phyloP scores from a whole-genome alignment of 176 grass and related monocot species.

The Lolium perenne region DNA sequence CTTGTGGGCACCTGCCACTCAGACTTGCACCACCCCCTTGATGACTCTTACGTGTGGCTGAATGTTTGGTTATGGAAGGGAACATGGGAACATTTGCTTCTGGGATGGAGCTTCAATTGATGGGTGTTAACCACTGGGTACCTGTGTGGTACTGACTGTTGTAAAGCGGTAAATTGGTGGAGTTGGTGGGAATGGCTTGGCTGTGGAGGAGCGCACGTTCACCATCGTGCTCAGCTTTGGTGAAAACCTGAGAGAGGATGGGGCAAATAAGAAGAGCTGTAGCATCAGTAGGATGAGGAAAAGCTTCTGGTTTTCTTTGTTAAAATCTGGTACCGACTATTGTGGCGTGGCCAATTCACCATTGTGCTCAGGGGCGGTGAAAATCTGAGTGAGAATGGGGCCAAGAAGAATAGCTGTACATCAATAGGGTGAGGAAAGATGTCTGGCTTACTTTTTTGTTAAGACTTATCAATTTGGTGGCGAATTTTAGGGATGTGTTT shows the following conservation, averaged over 20 bases:
- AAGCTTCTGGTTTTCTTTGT: not conserved
- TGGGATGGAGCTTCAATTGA: constrained; percentile 17
- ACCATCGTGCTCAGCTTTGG: too few species aligned
- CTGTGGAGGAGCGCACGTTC: too few species aligned
- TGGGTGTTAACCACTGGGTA: not conserved
- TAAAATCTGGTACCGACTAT: not conserved
- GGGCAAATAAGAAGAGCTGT: constrained; percentile 2
- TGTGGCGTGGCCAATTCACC: too few species aligned
- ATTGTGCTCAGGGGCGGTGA: not conserved
- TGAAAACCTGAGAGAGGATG: not conserved
- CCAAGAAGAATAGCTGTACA: constrained; percentile 18
- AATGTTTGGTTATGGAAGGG: not conserved
- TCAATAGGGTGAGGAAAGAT: not conserved
- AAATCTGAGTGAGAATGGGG: not conserved
- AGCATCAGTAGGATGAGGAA: constrained; percentile 18
- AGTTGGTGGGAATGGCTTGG: not conserved
- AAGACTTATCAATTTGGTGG: not conserved
- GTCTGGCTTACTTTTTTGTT: not conserved
- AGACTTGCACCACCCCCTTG: not conserved
- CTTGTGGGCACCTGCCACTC: not conserved
- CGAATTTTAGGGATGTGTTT: not conserved
- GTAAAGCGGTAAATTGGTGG: not conserved
- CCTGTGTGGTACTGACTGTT: not conserved
- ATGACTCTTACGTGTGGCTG: not conserved
- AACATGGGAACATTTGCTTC: not conserved